These are phyloP conservation scores for Xylariales sp. DNA, from an alignment of 2,329 filamentous ascomycete genomes.

Conservation along the genomic window DNA sequence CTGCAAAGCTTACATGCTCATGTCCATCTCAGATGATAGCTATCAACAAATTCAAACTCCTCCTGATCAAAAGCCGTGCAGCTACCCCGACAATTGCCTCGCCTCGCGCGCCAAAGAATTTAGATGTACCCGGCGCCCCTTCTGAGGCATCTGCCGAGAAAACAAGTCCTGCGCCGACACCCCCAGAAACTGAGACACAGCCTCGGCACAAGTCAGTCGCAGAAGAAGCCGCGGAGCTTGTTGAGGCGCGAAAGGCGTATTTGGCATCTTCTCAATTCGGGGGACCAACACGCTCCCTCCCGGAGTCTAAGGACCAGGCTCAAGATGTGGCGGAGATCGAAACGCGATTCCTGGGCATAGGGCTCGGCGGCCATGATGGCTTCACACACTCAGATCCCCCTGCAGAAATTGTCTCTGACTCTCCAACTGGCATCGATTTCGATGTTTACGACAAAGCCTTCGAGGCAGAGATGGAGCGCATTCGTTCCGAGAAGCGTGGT, in stretches of 20 bases:
- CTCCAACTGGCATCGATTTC: conserved; percentile 77
- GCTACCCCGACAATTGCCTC: conserved; percentile 33
- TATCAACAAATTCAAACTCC: conserved; percentile 79
- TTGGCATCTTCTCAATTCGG: conserved; percentile 23
- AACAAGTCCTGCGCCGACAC: neutral
- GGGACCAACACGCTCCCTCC: conserved; percentile 22
- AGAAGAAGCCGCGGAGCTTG: conserved; percentile 44
- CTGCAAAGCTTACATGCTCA: conserved; percentile 9
- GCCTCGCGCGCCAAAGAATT: conserved; percentile 12
- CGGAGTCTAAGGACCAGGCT: conserved; percentile 54
- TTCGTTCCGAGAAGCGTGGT: conserved; percentile 29
- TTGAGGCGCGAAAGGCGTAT: conserved; percentile 42
- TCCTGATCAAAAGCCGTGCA: conserved; percentile 49
- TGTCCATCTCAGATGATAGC: conserved; percentile 67
- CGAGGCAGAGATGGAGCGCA: conserved; percentile 67
- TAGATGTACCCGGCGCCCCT: conserved; percentile 11
- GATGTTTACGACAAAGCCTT: conserved; percentile 89
- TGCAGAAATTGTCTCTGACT: conserved; percentile 68
- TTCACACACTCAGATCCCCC: conserved; percentile 21
- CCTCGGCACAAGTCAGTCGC: conserved; percentile 28
- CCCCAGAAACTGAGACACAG: conserved; percentile 14
- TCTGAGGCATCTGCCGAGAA: conserved; percentile 1
- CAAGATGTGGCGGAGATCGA: conserved; percentile 59
- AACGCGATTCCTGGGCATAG: conserved; percentile 71
- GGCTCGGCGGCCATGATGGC: conserved; percentile 54